A percentile compares a stretch with the other conserved stretches of the same genome.
Evolutionary conservation across 225 moss, liverwort and hornwort species (phyloP).

Genomic region (Bryum argenteum): DNA sequence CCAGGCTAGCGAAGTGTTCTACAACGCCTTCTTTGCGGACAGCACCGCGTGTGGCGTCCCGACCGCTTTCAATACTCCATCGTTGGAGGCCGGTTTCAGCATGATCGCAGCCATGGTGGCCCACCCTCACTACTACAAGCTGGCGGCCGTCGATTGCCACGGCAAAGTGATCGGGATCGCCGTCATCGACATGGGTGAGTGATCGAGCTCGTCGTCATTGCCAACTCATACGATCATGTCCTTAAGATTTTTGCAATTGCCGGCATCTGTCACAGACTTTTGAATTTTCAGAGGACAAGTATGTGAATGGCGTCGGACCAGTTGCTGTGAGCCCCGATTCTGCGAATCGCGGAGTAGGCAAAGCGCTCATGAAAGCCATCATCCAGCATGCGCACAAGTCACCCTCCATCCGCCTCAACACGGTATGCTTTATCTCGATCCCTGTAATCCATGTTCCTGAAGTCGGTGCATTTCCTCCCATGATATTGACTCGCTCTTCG

Average conservation of each 20-base stretch:
- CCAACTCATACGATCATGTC: too few species aligned
- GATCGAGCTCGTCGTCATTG: too few species aligned
- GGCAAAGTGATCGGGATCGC: slow-evolving; percentile 28
- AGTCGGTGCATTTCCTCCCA: too few species aligned
- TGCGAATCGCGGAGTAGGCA: slow-evolving; percentile 38
- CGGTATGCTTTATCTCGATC: slow-evolving; percentile 26
- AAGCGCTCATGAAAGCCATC: slow-evolving; percentile 30
- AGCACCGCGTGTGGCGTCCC: slow-evolving; percentile 17
- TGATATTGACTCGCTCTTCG: too few species aligned
- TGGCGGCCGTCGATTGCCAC: slow-evolving; percentile 31
- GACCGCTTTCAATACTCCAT: neutral
- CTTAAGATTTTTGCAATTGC: too few species aligned
- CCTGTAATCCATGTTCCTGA: neutral
- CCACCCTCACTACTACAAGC: neutral
- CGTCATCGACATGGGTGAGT: slow-evolving; percentile 28
- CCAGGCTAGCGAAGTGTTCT: slow-evolving; percentile 21
- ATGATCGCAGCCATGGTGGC: slow-evolving; percentile 8
- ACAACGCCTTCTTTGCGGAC: slow-evolving; percentile 34
- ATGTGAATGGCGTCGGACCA: slow-evolving; percentile 33
- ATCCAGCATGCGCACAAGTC: slow-evolving; percentile 42
- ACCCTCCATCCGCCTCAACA: slow-evolving; percentile 50
- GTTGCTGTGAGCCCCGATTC: slow-evolving; percentile 40
- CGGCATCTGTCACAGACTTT: too few species aligned
- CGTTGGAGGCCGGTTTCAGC: slow-evolving; percentile 7
- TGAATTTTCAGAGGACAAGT: slow-evolving; percentile 16